phyloP scores from a whole-genome alignment of 202 grass and related monocot species.

The Schoenoplectus triqueter region DNA sequence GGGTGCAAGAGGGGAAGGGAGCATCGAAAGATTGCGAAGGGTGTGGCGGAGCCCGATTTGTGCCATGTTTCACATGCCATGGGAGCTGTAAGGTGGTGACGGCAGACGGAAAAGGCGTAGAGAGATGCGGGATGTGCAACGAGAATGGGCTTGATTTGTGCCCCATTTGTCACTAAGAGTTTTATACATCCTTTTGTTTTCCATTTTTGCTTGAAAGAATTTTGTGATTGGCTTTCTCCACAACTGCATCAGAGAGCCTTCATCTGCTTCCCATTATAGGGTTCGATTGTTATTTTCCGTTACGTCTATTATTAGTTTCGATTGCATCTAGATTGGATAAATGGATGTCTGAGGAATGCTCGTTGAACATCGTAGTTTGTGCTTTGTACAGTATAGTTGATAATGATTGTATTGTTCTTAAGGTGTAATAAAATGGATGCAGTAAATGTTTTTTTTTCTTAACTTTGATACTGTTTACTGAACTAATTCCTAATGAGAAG shows the following conservation, averaged over 20 bases:
- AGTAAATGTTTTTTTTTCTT: not conserved
- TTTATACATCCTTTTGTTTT: not conserved
- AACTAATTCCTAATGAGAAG: not conserved
- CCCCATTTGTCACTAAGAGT: slow-evolving; percentile 77
- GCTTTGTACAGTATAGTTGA: slow-evolving; percentile 26
- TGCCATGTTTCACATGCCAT: slow-evolving; percentile 83
- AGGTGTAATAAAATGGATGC: not conserved
- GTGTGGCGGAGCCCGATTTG: slow-evolving; percentile 74
- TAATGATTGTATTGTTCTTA: not conserved
- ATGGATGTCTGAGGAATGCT: not conserved
- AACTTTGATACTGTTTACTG: not conserved
- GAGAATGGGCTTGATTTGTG: slow-evolving; percentile 89
- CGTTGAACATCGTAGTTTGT: not conserved
- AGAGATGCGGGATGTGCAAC: slow-evolving; percentile 78
- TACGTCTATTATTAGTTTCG: not conserved
- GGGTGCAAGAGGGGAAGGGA: slow-evolving; percentile 55
- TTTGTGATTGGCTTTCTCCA: not conserved
- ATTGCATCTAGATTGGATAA: not conserved
- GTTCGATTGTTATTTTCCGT: not conserved
- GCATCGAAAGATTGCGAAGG: slow-evolving; percentile 66
- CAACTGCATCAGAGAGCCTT: not conserved
- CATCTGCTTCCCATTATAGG: not conserved
- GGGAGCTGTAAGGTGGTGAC: slow-evolving; percentile 79
- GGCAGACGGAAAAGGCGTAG: slow-evolving; percentile 41
- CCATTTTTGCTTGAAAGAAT: not conserved